Base-by-base conservation (phyloP, 352 stramenopile genomes). In the Phytophthora hibernalis region DNA sequence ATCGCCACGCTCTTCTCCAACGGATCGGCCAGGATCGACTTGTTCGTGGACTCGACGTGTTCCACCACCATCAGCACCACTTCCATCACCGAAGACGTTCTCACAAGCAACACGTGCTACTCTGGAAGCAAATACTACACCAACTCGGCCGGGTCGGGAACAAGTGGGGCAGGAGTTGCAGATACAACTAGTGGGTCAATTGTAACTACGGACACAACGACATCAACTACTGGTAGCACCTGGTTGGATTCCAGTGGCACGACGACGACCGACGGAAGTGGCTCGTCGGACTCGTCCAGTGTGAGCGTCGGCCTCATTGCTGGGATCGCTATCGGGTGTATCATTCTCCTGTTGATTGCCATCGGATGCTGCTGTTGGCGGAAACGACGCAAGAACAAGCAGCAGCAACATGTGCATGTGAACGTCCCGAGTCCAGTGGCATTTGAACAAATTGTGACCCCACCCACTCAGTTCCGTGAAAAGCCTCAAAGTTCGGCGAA, bases 231-330 rank as follows among this genome's bases (percentile, higher is more conserved):
- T 21, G 5, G 37, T 8, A 20, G 37, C 6, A 43, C 37, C 15
- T 21, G 48, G 11, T 58, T 40, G 5, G 22, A 43, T 5, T n/a
- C 37, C 13, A 48, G 15, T 28, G 57, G 37, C 13, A 65, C 58
- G 15, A 43, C 48, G 5, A 60, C 49, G 33, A 49, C 12, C 24
- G 54, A 38, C 2, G 33, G 61, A 22, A 56, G 61, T 51, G 26
- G 52, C 1, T 65, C 53, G 5, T 65, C 53, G 18, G 21, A 18
- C 20, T 65, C 54, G 4, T 70, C 62, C 0, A 30, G 48, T 20
- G 48, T 65, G 3, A 65, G 54, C 40, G 43, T 61, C 55, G 65
- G 65, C 22, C 2, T 72, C 15, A 68, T 72, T 45, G 49, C 42
- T 18, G 68, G 49, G 5, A 65, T 75, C 30, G 51, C 40, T 9